phyloP scores from a whole-genome alignment of 306 rosid species.

The Abrus pulchellus region DNA sequence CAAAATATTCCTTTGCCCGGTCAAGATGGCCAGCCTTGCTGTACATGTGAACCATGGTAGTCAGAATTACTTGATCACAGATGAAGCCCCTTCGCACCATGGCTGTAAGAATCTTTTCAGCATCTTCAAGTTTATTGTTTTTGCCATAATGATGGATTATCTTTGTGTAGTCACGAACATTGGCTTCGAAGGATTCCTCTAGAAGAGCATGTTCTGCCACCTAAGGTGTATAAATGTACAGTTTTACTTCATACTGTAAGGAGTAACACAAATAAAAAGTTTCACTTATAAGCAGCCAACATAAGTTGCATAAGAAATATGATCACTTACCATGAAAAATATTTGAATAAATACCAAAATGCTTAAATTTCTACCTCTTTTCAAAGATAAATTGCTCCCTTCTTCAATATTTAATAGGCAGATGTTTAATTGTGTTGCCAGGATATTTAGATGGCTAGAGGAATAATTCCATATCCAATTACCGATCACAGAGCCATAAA shows the following conservation, averaged over 20 bases:
- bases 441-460: slow-evolving; percentile 15
- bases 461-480: neutral
- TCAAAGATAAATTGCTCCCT: slow-evolving; percentile 12
- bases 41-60: slow-evolving; percentile 81
- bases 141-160: slow-evolving; percentile 78
- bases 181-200: slow-evolving; percentile 80
- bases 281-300: slow-evolving; percentile 31
- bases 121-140: slow-evolving; percentile 68
- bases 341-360: neutral
- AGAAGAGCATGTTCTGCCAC: slow-evolving; percentile 79
- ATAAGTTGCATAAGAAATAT: neutral
- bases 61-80: slow-evolving; percentile 83
- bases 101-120: slow-evolving; percentile 63
- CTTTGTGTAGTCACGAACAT: slow-evolving; percentile 82
- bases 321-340: slow-evolving; percentile 14
- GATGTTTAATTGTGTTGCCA: neutral
- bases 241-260: slow-evolving; percentile 26
- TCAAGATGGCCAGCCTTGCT: slow-evolving; percentile 82
- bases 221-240: slow-evolving; percentile 51
- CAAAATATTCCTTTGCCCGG: slow-evolving; percentile 74
- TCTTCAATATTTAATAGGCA: slow-evolving; percentile 32
- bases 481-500: slow-evolving; percentile 2
- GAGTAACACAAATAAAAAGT: slow-evolving; percentile 19
- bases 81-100: slow-evolving; percentile 76
- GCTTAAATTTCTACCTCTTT: slow-evolving; percentile 28